Evolutionary conservation across 306 rosid species (phyloP).

Genomic region (Fragaria nilgerrensis): DNA sequence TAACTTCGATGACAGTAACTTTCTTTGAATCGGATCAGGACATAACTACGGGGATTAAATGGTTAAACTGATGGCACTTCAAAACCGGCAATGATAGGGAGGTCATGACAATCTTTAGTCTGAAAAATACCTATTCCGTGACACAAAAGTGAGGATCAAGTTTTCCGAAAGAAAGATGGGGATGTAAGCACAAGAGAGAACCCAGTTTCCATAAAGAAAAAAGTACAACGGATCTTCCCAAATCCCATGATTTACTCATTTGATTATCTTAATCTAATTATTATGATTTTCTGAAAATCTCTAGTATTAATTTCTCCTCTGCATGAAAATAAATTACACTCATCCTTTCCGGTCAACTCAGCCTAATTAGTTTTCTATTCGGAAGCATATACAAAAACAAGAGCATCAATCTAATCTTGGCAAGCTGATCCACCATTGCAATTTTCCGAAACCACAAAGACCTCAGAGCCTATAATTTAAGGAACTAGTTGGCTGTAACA

Average conservation of each 20-base stretch:
- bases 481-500: neutral
- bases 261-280: too few species aligned
- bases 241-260: too few species aligned
- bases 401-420: neutral
- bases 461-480: too few species aligned
- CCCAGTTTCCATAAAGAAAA: too few species aligned
- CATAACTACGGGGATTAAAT: neutral
- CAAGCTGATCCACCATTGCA: neutral
- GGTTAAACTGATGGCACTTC: neutral
- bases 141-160: too few species aligned
- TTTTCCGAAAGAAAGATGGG: too few species aligned
- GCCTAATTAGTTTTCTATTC: too few species aligned
- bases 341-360: neutral
- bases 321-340: too few species aligned
- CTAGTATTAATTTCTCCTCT: neutral
- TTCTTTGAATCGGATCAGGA: neutral
- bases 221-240: too few species aligned
- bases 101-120: neutral
- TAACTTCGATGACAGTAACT: neutral
- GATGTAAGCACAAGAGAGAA: too few species aligned
- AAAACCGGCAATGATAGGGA: neutral
- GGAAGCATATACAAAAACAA: neutral
- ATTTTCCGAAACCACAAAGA: neutral
- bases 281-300: too few species aligned
- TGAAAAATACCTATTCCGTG: too few species aligned